Evolutionary conservation across 148 eudicot species (phyloP), one percentile per base, ranked within the genome.

Genomic region (Fagopyrum tataricum): DNA sequence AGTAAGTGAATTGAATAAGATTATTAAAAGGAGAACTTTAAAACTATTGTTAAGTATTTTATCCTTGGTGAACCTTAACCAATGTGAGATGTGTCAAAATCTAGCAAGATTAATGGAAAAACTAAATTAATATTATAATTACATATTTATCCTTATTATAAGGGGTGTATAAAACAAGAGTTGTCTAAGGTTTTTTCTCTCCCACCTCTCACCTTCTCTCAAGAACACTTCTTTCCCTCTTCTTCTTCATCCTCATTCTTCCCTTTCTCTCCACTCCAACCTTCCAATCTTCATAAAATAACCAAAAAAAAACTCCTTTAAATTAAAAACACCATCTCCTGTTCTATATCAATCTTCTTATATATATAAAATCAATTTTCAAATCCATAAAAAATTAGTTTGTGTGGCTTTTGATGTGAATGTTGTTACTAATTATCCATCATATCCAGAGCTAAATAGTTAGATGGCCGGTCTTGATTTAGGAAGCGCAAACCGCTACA

Each of bases 401-500:
- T 37, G 44, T 64, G 83, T 82, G 81, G 72, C 79, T 88, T 86
- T 72, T 78, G 43, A 72, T 76, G 69, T 62, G 47, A 39, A 17
- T 70, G 72, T 70, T 59, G 67, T 52, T 70, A 44, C 18, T 26
- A 31, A 31, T 31, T 4, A 31, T 44, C 12, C 44, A 17, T 40
- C 20, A 40, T 68, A 68, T 68, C 39, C 43, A 42, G 51, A 44
- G 21, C 39, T 61, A 41, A 14, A 11, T 7, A 13, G 18, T 44
- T 8, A 43, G 73, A 70, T 70, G 55, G 55, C 73, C 40, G 40
- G 73, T 49, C 67, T 73, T 39, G 91, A 89, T 87, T 84, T 89
- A 82, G 83, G 91, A 75, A 81, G 89, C 69, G 70, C 88, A 44
- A 82, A 87, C 76, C 90, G 81, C 58, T 85, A 80, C 66, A 70